A percentile compares a stretch with the other conserved stretches of the same genome.
Evolutionary conservation across 768 basidiomycete species (phyloP).

Genomic region (Myochromella boudieri): DNA sequence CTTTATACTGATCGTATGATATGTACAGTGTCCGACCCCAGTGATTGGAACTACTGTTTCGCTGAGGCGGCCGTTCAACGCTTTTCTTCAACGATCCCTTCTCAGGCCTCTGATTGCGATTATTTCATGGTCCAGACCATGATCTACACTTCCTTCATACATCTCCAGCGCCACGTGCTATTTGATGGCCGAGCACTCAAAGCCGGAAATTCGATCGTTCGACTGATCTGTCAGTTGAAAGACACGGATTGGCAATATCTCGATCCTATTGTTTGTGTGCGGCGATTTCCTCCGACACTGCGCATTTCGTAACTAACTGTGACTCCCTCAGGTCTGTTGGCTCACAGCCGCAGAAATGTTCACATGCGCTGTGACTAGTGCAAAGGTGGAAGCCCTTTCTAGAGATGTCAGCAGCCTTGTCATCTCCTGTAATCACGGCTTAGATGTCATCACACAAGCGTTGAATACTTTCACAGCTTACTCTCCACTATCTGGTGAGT

Average conservation of each 20-base stretch:
- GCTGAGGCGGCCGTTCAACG: conserved; percentile 46
- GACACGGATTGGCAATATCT: conserved; percentile 53
- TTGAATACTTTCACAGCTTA: conserved; percentile 15
- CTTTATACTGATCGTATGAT: conserved; percentile 23
- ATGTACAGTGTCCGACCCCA: conserved; percentile 32
- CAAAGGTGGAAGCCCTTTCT: conserved; percentile 3
- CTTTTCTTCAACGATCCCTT: conserved; percentile 34
- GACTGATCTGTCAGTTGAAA: conserved; percentile 44
- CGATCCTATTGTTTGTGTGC: conserved; percentile 53
- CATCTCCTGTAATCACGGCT: conserved; percentile 5
- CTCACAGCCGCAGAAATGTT: conserved; percentile 19
- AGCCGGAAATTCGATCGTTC: conserved; percentile 42
- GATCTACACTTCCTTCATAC: conserved; percentile 48
- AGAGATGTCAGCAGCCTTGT: conserved; percentile 8
- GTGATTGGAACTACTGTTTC: conserved; percentile 28
- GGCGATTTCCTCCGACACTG: conserved; percentile 20
- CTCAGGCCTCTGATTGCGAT: conserved; percentile 11
- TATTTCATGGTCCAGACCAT: conserved; percentile 39
- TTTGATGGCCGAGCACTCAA: conserved; percentile 40
- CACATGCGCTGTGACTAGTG: conserved; percentile 11
- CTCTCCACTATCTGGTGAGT: conserved; percentile 17
- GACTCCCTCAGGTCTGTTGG: conserved; percentile 18
- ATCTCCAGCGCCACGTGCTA: conserved; percentile 43
- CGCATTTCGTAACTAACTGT: neutral
- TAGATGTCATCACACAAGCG: conserved; percentile 17